Evolutionary conservation across 108 stramenopile species (phyloP).

Genomic region (Chaetoceros muelleri): DNA sequence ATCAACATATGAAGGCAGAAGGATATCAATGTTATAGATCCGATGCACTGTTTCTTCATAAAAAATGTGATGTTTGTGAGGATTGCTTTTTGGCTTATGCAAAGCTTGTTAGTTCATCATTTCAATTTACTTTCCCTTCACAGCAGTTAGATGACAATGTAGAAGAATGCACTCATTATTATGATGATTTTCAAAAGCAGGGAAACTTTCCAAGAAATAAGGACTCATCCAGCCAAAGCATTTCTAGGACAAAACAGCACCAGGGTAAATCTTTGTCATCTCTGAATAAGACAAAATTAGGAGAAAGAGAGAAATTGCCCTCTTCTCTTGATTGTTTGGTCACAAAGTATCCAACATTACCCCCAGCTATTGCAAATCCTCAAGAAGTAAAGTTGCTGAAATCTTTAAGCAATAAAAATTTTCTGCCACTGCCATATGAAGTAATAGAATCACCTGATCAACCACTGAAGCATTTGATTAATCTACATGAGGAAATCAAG

Average conservation of each 20-base stretch:
- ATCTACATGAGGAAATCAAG: too few species aligned
- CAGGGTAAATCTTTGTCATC: too few species aligned
- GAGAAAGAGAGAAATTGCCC: not conserved
- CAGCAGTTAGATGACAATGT: too few species aligned
- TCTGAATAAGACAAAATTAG: not conserved
- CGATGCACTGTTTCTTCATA: constrained; percentile 69
- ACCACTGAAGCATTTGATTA: too few species aligned
- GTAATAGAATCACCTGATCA: not conserved
- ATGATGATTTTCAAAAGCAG: not conserved
- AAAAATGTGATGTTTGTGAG: constrained; percentile 63
- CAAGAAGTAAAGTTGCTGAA: not conserved
- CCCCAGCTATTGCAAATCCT: not conserved
- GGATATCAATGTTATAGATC: constrained; percentile 45
- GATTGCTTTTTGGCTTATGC: constrained; percentile 71
- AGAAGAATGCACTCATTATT: not conserved
- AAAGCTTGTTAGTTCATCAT: constrained; percentile 29
- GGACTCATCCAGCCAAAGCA: too few species aligned
- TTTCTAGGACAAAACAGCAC: too few species aligned
- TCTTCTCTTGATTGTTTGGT: not conserved
- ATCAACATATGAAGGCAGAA: constrained; percentile 41
- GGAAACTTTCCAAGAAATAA: not conserved
- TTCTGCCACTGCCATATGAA: not conserved
- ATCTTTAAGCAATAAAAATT: too few species aligned
- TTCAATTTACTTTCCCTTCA: constrained; percentile 15
- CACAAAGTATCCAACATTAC: not conserved